Conservation (phyloP, 192 early-diverging fungal species). For the Podila minutissima region DNA sequence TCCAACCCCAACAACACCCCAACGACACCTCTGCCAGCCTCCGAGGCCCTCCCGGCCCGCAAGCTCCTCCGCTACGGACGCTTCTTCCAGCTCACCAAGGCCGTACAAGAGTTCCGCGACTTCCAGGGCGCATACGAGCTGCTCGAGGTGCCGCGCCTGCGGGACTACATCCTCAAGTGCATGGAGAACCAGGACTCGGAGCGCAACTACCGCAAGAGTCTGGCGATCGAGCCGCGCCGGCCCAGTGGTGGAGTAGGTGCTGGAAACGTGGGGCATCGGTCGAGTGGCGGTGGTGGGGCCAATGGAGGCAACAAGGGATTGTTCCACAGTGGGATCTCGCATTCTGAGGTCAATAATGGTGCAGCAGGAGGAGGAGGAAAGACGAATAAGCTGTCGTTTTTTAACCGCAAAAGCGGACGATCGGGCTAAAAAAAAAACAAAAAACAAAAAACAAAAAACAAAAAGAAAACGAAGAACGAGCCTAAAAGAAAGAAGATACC, state of each 20-base stretch:
- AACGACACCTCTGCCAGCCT: background rate
- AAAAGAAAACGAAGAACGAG: too few relatives aligned
- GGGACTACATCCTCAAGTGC: slow-evolving; percentile 42
- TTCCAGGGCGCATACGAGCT: slow-evolving; percentile 47
- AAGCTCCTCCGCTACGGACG: slow-evolving; percentile 42
- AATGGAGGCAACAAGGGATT: slow-evolving; percentile 5
- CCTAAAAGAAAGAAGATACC: background rate
- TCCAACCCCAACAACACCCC: background rate
- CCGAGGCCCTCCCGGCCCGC: background rate
- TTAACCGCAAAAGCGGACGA: slow-evolving; percentile 33
- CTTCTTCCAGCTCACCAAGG: slow-evolving; percentile 25
- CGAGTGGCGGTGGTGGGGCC: background rate
- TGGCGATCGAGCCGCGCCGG: slow-evolving; percentile 49
- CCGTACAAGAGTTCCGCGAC: slow-evolving; percentile 36
- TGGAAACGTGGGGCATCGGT: background rate
- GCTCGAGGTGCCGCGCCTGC: slow-evolving; percentile 46
- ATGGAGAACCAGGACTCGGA: slow-evolving; percentile 41
- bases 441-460: background rate
- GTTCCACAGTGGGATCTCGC: slow-evolving; percentile 30
- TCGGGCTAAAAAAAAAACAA: background rate
- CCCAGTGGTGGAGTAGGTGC: background rate
- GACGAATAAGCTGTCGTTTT: slow-evolving; percentile 42
- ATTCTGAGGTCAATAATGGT: slow-evolving; percentile 13
- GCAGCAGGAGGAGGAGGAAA: slow-evolving; percentile 5
- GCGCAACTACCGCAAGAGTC: slow-evolving; percentile 33